These are phyloP conservation scores for Rhynchosporium secalis DNA, from an alignment of 2,329 filamentous ascomycete species.

Conservation along the genomic window DNA sequence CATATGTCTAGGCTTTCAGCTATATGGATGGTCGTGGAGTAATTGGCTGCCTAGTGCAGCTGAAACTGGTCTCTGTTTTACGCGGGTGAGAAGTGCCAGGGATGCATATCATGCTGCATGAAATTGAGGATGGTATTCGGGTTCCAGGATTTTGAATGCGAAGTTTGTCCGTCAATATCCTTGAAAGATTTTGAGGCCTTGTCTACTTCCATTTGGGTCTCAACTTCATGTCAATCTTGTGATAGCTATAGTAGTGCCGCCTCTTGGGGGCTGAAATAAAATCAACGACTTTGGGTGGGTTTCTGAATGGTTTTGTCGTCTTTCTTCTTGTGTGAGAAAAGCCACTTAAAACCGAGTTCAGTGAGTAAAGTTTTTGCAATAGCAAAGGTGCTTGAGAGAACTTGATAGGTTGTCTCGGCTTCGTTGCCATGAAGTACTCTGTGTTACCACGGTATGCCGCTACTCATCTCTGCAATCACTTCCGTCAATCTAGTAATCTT, in stretches of 20 bases:
- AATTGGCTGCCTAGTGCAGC: background rate
- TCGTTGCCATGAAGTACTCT: background rate
- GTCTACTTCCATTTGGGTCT: background rate
- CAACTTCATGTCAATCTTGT: too few species aligned
- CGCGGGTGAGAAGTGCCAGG: background rate
- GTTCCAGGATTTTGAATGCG: background rate
- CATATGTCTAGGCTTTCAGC: background rate
- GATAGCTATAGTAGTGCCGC: background rate
- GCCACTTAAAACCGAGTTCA: background rate
- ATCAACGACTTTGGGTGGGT: too few species aligned
- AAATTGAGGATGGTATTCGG: background rate
- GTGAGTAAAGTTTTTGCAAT: background rate
- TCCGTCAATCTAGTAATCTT: background rate
- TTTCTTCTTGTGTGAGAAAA: background rate
- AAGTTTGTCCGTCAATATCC: background rate
- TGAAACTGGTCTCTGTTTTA: too few species aligned
- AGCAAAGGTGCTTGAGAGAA: background rate
- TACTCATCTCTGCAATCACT: background rate
- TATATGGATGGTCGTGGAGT: too few species aligned
- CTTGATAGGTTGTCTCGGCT: background rate
- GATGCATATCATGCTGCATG: constrained; percentile 8
- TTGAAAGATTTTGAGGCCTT: background rate
- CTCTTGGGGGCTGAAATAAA: background rate
- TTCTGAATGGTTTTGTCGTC: background rate
- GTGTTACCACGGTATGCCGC: background rate